Evolutionary conservation across 768 basidiomycete genomes (phyloP), one percentile per base, ranked within the genome.

Genomic region (Lactarius sp.): DNA sequence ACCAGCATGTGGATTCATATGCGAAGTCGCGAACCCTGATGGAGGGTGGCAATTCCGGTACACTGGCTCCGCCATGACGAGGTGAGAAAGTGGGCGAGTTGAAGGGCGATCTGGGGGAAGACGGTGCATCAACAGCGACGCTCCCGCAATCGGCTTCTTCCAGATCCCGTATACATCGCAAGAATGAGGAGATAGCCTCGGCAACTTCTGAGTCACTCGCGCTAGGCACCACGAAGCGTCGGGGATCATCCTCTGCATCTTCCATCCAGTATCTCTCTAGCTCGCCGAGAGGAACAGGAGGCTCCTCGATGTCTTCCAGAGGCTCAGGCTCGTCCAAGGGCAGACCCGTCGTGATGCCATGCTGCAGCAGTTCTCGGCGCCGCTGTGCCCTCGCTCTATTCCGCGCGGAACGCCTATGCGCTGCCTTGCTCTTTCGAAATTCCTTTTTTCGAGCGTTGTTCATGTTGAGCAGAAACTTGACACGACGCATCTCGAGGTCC

Each of bases 391-490:
- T 71, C 49, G 67, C 69, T 9, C 49, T 65, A 67, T 77, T 77
- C 52, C 70, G 70, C 20, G 69, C 69, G 18, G 66, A 68, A n/a
- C 72, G 70, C n/a, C 68, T 71, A 41, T 70, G 59, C 50, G 72
- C 73, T 13, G 71, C 71, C 16, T 72, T 69, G 2, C 71, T 71
- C 61, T 74, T 79, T 54, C 70, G 70, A 4, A 68, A 64, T 66
- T 80, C 80, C 51, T 63, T 72, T 58, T 70, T 66, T 20, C 75
- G 73, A 1, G 78, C 76, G 31, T 71, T 75, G 49, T 73, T 66
- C 57, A 75, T 78, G 69, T 85, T 76, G n/a, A 87, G 77, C 66
- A 81, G 76, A 71, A 78, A 83, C 68, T 77, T 79, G 64, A 86
- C 80, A 60, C 80, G 79, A 57, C 84, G 77, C 77, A 83, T 81